A percentile compares a stretch with the other conserved stretches of the same genome.
Conservation (phyloP, 352 stramenopile genomes). For the Phytophthora cryptogea region DNA sequence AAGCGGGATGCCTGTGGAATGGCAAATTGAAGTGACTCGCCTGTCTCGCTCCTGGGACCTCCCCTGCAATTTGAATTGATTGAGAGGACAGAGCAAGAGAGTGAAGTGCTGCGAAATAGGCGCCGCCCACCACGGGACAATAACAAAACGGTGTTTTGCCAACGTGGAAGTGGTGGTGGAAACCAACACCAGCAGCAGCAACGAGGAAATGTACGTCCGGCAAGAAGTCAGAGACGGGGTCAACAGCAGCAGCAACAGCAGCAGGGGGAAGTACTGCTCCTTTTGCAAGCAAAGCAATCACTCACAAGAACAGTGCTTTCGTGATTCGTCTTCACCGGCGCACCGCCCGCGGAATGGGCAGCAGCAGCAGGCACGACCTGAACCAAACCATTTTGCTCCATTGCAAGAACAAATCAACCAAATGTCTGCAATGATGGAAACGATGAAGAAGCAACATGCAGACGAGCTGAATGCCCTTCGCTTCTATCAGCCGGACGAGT, state of each 20-base stretch:
- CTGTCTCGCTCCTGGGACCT: conserved; percentile 2
- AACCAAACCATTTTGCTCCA: conserved; percentile 1
- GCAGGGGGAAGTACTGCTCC: neutral
- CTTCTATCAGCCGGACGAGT: conserved; percentile 3
- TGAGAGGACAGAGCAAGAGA: neutral
- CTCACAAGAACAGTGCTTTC: neutral
- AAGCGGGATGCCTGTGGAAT: neutral
- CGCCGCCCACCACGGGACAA: neutral
- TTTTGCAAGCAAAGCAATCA: neutral
- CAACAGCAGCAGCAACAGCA: neutral
- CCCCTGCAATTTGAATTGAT: neutral
- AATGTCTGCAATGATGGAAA: conserved; percentile 15
- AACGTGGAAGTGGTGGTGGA: neutral
- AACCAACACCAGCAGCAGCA: neutral
- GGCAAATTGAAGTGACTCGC: conserved; percentile 1
- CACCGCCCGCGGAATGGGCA: neutral
- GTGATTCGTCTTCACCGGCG: neutral
- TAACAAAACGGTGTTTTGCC: neutral
- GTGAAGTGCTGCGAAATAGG: neutral
- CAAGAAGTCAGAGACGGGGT: neutral
- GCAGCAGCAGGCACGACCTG: neutral
- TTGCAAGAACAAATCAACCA: conserved; percentile 6
- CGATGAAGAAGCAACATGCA: conserved; percentile 4
- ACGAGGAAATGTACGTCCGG: neutral
- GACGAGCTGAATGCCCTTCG: conserved; percentile 6